Evolutionary conservation across 2,329 filamentous ascomycete species (phyloP).

Genomic region (Exophiala phaeomuriformis): DNA sequence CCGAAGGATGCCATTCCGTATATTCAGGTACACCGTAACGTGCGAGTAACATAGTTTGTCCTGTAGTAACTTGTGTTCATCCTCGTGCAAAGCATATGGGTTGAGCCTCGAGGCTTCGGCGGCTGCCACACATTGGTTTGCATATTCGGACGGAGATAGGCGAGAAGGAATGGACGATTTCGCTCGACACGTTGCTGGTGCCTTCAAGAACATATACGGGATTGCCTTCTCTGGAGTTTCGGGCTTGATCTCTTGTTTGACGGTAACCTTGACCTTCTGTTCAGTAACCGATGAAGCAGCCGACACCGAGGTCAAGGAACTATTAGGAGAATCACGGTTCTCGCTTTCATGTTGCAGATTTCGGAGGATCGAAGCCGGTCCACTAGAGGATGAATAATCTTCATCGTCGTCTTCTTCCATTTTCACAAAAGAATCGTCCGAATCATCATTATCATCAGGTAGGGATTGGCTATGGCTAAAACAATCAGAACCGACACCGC

Average conservation of each 20-base stretch:
- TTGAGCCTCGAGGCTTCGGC: slow-evolving; percentile 84
- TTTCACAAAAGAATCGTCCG: slow-evolving; percentile 23
- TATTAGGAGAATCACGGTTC: slow-evolving; percentile 29
- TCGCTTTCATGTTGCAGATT: slow-evolving; percentile 27
- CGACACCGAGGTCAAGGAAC: slow-evolving; percentile 30
- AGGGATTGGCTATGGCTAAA: slow-evolving; percentile 13
- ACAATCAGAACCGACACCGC: slow-evolving; percentile 13
- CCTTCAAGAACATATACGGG: slow-evolving; percentile 28
- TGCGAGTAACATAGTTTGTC: slow-evolving; percentile 78
- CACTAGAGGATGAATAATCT: slow-evolving; percentile 28
- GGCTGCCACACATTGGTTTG: slow-evolving; percentile 81
- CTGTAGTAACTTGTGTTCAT: slow-evolving; percentile 74
- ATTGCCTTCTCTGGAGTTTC: slow-evolving; percentile 13
- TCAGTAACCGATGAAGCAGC: slow-evolving; percentile 25
- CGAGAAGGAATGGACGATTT: slow-evolving; percentile 77
- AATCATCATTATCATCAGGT: slow-evolving; percentile 10
- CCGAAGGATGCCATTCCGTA: slow-evolving; percentile 85
- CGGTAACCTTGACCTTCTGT: slow-evolving; percentile 22
- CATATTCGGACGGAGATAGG: slow-evolving; percentile 68
- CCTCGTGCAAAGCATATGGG: slow-evolving; percentile 76
- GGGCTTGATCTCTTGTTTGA: slow-evolving; percentile 17
- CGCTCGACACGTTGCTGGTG: slow-evolving; percentile 53
- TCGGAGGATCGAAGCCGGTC: slow-evolving; percentile 22
- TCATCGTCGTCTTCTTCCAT: slow-evolving; percentile 33
- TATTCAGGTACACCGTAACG: slow-evolving; percentile 91